Evolutionary conservation across 202 grass and related monocot genomes (phyloP), one percentile per base, ranked within the genome.

Genomic region (Zizania palustris): DNA sequence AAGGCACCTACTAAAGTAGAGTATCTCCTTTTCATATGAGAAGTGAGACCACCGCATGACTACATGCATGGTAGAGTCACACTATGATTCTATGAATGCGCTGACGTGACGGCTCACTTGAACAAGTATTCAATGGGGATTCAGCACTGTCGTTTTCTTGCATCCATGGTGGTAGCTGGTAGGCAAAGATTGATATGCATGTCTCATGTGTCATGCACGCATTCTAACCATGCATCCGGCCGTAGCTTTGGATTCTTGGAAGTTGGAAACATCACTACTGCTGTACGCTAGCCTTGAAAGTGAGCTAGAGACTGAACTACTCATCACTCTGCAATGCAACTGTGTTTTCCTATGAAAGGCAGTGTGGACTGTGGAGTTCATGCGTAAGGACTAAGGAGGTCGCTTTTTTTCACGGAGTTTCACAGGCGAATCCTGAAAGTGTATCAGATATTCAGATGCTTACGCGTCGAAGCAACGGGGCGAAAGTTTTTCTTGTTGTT

Each of bases 141-240:
- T 71, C 78, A 45, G 73, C 79, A 87, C 73, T 78, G 79, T 73
- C 73, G 43, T 77, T 82, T 78, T 82, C 85, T 21, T 44, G 73
- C 41, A 57, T 79, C 63, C 57, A 60, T 49, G 35, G 77, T 45
- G 84, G 67, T 40, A 50, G 72, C 65, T 45, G 84, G 67, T 40
- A 50, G 72, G 72, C 66, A 77, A 59, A 72, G 67, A 78, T 87
- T 72, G 54, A 50, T 41, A 49, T 77, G 59, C 75, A 28, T 19
- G 41, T 79, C 60, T 53, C 16, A 8, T 37, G 48, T 48, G 58
- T 41, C 76, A 58, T 45, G 15, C 78, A 80, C 54, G 46, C 20
- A 50, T 37, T 71, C 46, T 18, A 22, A 21, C 11, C 45, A 57
- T 28, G 37, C 49, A 68, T 42, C 28, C 38, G 11, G 16, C 36